These are phyloP conservation scores for Apiospora pterosperma DNA, from an alignment of 2,329 filamentous ascomycete genomes.

Conservation along the genomic window DNA sequence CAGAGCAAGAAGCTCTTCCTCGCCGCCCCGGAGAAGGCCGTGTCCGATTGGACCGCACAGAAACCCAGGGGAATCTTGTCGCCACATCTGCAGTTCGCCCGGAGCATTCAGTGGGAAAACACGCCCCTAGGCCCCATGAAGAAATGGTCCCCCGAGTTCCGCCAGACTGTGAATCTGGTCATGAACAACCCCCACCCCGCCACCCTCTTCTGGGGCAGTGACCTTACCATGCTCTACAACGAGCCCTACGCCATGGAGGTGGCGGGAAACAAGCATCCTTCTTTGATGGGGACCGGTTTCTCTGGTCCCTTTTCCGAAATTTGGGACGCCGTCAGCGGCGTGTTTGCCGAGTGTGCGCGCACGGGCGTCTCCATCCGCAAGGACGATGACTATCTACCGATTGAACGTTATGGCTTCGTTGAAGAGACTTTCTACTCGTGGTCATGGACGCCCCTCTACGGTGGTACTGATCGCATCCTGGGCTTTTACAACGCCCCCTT, in stretches of 20 bases:
- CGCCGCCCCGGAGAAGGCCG: constrained; percentile 28
- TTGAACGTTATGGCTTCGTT: constrained; percentile 30
- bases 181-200: constrained; percentile 39
- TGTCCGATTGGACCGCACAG: constrained; percentile 31
- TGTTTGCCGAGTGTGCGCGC: constrained; percentile 32
- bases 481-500: constrained; percentile 38
- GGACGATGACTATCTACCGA: constrained; percentile 29
- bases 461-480: constrained; percentile 29
- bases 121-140: constrained; percentile 42
- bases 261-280: constrained; percentile 38
- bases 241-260: constrained; percentile 54
- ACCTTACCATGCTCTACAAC: constrained; percentile 62
- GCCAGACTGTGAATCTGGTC: constrained; percentile 35
- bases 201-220: constrained; percentile 59
- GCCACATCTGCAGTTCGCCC: constrained; percentile 24
- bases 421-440: constrained; percentile 38
- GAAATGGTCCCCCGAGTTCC: constrained; percentile 41
- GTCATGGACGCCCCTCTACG: constrained; percentile 35
- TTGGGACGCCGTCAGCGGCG: constrained; percentile 28
- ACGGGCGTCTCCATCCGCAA: constrained; percentile 30
- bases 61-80: constrained; percentile 28
- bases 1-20: constrained; percentile 26
- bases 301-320: constrained; percentile 54
- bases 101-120: constrained; percentile 36
- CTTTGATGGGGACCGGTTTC: constrained; percentile 49